Evolutionary conservation across 2,329 filamentous ascomycete species (phyloP), one percentile per base, ranked within the genome.

Genomic region (Plenodomus lindquistii): DNA sequence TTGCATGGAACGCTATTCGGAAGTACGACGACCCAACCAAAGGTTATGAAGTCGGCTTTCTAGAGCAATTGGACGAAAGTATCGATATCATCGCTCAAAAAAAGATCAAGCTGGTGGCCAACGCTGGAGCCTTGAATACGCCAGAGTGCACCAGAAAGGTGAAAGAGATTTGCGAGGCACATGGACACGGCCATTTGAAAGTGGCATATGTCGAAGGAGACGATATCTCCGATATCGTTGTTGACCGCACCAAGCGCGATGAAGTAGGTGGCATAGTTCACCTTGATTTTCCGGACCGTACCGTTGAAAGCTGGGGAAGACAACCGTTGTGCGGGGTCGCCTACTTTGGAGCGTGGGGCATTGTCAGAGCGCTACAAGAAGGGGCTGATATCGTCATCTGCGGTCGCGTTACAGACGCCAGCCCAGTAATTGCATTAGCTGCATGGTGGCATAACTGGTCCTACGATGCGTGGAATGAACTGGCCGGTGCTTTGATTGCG

Each of bases 381-480:
- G 68, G 66, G 0, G 67, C 67, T 2, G 60, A 70, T 41, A 65
- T 69, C 16, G 63, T 72, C 34, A 50, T 68, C 29, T 66, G 56
- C 45, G 70, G 69, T 6, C 59, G 64, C 10, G 59, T 68, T 10
- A 55, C 69, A 0, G 67, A 71, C 55, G 58, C 58, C 21, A 46
- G 51, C 10, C 58, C 56, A 1, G 77, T 81, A 0, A 81, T 83
- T 53, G 81, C 77, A 0, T 50, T 49, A 17, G 80, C 80, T 41
- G 60, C 60, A 59, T 84, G 75, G 72, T 84, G 79, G 75, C 76
- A 84, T 41, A 66, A 72, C 9, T 84, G 80, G 81, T 52, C 55
- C 0, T 71, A 54, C 18, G 56, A 59, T 27, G 55, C 78, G n/a
- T 58, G 62, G 20, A 53, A 65, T 37, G 54, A 66, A 47, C 66